Conservation (phyloP, 495 filamentous ascomycete genomes). For the Lasiosphaeria ovina region DNA sequence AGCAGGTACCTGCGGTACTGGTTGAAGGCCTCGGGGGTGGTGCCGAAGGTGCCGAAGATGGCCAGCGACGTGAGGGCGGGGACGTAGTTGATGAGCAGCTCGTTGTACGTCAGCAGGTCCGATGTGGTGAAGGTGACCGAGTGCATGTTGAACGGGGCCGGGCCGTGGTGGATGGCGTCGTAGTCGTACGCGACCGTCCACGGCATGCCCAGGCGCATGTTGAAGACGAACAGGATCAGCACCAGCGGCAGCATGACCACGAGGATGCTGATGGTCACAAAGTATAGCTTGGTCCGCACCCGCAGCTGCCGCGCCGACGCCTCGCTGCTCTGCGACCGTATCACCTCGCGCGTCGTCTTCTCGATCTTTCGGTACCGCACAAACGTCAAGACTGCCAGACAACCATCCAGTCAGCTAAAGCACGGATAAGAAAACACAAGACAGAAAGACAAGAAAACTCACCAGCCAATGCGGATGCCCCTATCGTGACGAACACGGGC, state of each 20-base stretch:
- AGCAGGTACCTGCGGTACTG: constrained; percentile 64
- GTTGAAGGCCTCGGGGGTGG: constrained; percentile 69
- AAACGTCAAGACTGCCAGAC: constrained; percentile 58
- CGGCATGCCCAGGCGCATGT: constrained; percentile 46
- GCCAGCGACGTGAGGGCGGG: constrained; percentile 57
- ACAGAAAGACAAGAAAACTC: constrained; percentile 34
- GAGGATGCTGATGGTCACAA: constrained; percentile 67
- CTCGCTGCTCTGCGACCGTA: constrained; percentile 50
- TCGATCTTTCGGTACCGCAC: constrained; percentile 67
- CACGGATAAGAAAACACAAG: constrained; percentile 5
- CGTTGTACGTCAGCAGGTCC: constrained; percentile 35
- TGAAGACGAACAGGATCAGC: constrained; percentile 57
- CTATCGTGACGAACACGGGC: constrained; percentile 61
- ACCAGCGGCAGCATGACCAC: constrained; percentile 63
- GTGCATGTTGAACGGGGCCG: constrained; percentile 49
- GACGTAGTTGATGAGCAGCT: constrained; percentile 69
- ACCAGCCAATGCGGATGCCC: constrained; percentile 71
- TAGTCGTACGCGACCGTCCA: constrained; percentile 54
- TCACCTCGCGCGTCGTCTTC: constrained; percentile 55
- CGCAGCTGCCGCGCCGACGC: constrained; percentile 51
- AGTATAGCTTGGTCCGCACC: constrained; percentile 72
- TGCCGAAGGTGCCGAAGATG: constrained; percentile 78
- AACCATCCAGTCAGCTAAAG: constrained; percentile 12
- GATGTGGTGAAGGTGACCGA: constrained; percentile 62
- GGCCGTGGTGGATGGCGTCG: constrained; percentile 30